Conservation (phyloP, 2,329 filamentous ascomycete species). For the Gyromitra esculenta region DNA sequence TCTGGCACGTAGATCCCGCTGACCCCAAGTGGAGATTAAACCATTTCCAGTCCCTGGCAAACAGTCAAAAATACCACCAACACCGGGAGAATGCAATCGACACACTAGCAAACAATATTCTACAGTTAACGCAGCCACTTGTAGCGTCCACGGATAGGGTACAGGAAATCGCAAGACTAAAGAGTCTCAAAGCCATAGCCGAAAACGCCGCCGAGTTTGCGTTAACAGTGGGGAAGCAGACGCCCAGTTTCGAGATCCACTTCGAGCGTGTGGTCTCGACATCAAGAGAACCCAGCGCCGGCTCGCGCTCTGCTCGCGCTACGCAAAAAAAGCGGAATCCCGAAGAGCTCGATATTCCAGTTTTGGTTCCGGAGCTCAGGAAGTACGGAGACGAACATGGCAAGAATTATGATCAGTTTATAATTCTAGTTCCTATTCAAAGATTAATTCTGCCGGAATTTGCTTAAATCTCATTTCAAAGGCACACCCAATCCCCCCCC, state of each 20-base stretch:
- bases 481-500: not conserved
- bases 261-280: not conserved
- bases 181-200: conserved; percentile 28
- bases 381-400: conserved; percentile 42
- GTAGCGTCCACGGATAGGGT: not conserved
- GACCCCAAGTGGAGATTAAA: conserved; percentile 16
- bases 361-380: conserved; percentile 41
- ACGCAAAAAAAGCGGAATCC: not conserved
- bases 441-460: conserved; percentile 10
- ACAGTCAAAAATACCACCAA: conserved; percentile 7
- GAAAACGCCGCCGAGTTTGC: conserved; percentile 41
- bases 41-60: conserved; percentile 32
- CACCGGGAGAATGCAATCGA: conserved; percentile 11
- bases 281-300: not conserved
- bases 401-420: conserved; percentile 18
- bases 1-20: not conserved
- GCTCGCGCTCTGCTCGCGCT: conserved; percentile 5
- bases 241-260: conserved; percentile 19
- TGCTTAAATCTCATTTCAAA: not conserved
- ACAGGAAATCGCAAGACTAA: not conserved
- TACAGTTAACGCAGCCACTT: conserved; percentile 29
- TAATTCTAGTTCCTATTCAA: conserved; percentile 28
- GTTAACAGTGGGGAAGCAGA: conserved; percentile 35
- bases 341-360: conserved; percentile 15
- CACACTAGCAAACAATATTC: conserved; percentile 4